A percentile compares a stretch with the other conserved stretches of the same genome.
phyloP scores from a whole-genome alignment of 768 basidiomycete genomes.

The Tricholoma matsutake region DNA sequence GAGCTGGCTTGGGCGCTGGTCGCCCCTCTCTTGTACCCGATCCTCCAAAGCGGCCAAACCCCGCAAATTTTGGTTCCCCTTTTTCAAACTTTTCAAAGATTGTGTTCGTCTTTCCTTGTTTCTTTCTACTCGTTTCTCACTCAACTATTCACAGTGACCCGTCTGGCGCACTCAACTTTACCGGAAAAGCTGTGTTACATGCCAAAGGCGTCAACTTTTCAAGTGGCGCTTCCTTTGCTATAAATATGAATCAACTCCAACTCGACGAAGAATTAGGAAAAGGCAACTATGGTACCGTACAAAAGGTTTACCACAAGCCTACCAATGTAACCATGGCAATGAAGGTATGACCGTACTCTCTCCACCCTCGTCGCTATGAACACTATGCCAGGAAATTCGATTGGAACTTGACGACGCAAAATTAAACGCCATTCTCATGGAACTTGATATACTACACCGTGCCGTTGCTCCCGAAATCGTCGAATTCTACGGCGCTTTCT shows the following conservation, averaged over 20 bases:
- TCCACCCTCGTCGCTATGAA: slow-evolving; percentile 6
- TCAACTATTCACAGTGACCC: slow-evolving; percentile 64
- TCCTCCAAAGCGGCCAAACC: slow-evolving; percentile 32
- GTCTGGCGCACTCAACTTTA: slow-evolving; percentile 92
- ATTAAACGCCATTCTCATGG: slow-evolving; percentile 96
- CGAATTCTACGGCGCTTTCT: slow-evolving; percentile 99
- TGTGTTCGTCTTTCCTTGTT: slow-evolving; percentile 57
- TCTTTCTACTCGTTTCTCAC: slow-evolving; percentile 3
- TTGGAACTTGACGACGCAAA: slow-evolving; percentile 92
- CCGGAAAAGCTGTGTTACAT: slow-evolving; percentile 89
- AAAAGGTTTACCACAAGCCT: slow-evolving; percentile 90
- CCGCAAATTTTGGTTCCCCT: slow-evolving; percentile 60
- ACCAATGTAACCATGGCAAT: slow-evolving; percentile 98
- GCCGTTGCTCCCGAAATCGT: slow-evolving; percentile 90
- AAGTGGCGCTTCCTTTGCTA: slow-evolving; percentile 85
- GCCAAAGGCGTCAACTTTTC: slow-evolving; percentile 84
- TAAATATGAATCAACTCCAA: slow-evolving; percentile 92
- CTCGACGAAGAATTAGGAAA: slow-evolving; percentile 92
- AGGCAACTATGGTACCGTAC: slow-evolving; percentile 97
- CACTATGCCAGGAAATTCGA: slow-evolving; percentile 79
- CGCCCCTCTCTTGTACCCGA: slow-evolving; percentile 49
- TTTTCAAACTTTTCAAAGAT: slow-evolving; percentile 94
- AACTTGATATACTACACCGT: slow-evolving; percentile 95
- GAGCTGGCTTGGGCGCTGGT: slow-evolving; percentile 70
- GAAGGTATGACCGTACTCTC: slow-evolving; percentile 63